Conservation (phyloP, 495 filamentous ascomycete genomes). For the Clavariopsis aquatica region DNA sequence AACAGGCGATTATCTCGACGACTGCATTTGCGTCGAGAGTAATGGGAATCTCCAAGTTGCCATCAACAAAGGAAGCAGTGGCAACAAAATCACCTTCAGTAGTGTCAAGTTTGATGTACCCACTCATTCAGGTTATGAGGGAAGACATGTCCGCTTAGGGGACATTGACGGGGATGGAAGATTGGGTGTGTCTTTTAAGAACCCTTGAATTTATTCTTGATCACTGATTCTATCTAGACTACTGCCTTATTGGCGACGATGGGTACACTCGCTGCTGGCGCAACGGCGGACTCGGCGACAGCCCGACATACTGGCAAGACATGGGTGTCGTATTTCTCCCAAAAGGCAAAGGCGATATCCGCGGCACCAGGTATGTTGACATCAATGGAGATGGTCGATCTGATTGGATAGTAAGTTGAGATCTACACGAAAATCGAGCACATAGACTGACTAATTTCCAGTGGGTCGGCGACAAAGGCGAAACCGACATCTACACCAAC, state of each 20-base stretch:
- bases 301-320: background rate
- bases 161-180: background rate
- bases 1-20: background rate
- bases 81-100: too few species aligned
- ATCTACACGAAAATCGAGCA: background rate
- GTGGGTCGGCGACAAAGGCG: conserved; percentile 13
- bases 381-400: conserved; percentile 13
- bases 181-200: background rate
- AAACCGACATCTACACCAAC: conserved; percentile 10
- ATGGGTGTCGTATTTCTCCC: background rate
- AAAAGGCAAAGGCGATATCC: background rate
- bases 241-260: conserved; percentile 3
- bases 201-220: too few species aligned
- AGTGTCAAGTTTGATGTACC: too few species aligned
- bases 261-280: conserved; percentile 6
- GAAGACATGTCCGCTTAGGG: background rate
- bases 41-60: background rate
- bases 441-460: background rate
- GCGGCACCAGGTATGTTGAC: background rate
- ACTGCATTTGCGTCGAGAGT: background rate
- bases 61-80: background rate
- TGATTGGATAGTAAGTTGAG: conserved; percentile 7
- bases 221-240: too few species aligned
- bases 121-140: background rate
- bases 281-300: background rate